Evolutionary conservation across 805 yeast species (phyloP), one percentile per base, ranked within the genome.

Genomic region (Priceomyces haplophilus): DNA sequence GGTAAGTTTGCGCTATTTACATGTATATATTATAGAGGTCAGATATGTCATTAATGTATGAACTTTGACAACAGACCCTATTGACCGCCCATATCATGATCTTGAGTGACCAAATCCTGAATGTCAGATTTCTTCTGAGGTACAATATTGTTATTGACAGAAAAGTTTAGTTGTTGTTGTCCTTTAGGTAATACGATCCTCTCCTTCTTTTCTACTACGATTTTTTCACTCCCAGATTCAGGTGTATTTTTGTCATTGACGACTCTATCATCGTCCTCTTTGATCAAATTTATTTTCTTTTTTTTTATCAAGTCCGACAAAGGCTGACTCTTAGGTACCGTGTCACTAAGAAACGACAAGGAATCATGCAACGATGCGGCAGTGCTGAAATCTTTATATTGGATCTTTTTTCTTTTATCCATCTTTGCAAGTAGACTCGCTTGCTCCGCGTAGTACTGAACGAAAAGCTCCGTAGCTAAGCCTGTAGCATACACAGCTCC

Each of bases 401-500:
- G 74, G n/a, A 87, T 64, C 50, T 82, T 83, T 67, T 83, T 83
- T 36, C 91, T 66, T 48, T 80, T 79, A 21, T 79, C 84, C 29
- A 80, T 67, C 51, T 80, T 78, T 24, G 95, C 85, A 17, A 72
- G 67, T 43, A 82, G 61, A 4, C 80, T 68, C 0, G 93, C 89
- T 55, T 83, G 87, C 55, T 82, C 88, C 1, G 86, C 75, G 46
- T 85, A 71, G 54, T 80, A 78, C 59, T 81, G 82, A 17, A 85
- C 72, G 55, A 86, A 86, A 17, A 84, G 62, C 53, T 86, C 93
- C 0, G 91, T 80, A 7, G 93, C 89, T n/a, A 83, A 73, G 2
- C 87, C 88, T 5, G 86, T 70, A 12, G 88, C 76, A 56, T 79
- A 82, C n/a, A 83, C 86, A 0, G 91, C 88, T 21, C 81, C 69